These are phyloP conservation scores for Juncus effusus DNA, from an alignment of 176 grass and related monocot species.

Conservation along the genomic window DNA sequence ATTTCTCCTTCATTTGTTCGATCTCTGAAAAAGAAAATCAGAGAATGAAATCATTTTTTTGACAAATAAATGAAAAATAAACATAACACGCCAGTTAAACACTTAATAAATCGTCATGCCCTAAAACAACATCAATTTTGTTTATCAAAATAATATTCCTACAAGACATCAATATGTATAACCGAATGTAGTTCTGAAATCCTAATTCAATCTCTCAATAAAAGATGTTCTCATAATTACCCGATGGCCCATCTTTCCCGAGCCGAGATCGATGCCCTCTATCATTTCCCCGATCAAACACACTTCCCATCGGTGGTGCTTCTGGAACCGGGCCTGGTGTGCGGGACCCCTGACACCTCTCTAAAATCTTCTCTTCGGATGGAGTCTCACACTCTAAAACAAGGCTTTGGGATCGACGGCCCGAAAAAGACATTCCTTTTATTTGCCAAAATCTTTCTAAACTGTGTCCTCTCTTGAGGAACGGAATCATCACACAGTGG, in stretches of 20 bases:
- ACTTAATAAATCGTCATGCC: background rate
- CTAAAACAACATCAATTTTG: background rate
- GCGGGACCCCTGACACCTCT: conserved; percentile 20
- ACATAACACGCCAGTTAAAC: background rate
- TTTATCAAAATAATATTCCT: background rate
- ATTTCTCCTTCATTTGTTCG: conserved; percentile 65
- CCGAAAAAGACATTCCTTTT: conserved; percentile 33
- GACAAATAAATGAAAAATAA: background rate
- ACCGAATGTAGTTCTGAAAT: too few relatives aligned
- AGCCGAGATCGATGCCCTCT: background rate
- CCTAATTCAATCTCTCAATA: background rate
- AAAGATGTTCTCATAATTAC: conserved; percentile 25
- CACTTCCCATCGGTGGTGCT: conserved; percentile 29
- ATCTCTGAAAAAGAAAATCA: conserved; percentile 33
- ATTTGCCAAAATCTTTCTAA: conserved; percentile 34
- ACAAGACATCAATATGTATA: background rate
- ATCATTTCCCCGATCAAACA: conserved; percentile 35
- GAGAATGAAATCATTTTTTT: background rate
- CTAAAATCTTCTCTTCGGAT: conserved; percentile 18
- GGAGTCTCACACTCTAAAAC: conserved; percentile 8
- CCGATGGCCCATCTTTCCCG: conserved; percentile 20
- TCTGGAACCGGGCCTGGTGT: conserved; percentile 13
- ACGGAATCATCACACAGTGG: conserved; percentile 23
- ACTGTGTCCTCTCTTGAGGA: conserved; percentile 44
- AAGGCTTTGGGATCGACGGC: conserved; percentile 21